Conservation (phyloP, 768 basidiomycete genomes). For the Epithele typhae region DNA sequence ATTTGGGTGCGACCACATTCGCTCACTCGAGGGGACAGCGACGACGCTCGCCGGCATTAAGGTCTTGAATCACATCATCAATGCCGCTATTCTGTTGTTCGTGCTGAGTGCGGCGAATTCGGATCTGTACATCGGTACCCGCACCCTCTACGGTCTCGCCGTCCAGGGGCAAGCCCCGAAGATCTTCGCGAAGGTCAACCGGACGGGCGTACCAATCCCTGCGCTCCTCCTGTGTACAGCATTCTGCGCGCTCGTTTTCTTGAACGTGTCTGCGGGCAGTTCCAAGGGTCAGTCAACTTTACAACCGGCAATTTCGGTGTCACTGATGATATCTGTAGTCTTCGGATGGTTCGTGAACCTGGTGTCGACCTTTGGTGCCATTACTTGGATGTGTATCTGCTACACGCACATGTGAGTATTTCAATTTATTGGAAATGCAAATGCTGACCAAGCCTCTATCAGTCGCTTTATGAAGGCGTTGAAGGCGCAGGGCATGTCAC, state of each 20-base stretch:
- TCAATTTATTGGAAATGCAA: background rate
- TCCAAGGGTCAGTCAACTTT: slow-evolving; percentile 38
- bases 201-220: slow-evolving; percentile 31
- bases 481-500: slow-evolving; percentile 37
- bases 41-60: slow-evolving; percentile 49
- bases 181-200: slow-evolving; percentile 34
- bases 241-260: slow-evolving; percentile 55
- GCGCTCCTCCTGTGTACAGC: slow-evolving; percentile 48
- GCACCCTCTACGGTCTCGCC: slow-evolving; percentile 44
- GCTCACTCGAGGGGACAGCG: slow-evolving; percentile 19
- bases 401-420: slow-evolving; percentile 54
- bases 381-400: slow-evolving; percentile 43
- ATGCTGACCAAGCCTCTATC: slow-evolving; percentile 17
- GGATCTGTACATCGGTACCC: slow-evolving; percentile 52
- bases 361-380: slow-evolving; percentile 38
- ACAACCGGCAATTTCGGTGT: background rate
- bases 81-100: slow-evolving; percentile 58
- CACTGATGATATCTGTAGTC: slow-evolving; percentile 13
- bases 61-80: slow-evolving; percentile 60
- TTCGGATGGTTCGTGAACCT: slow-evolving; percentile 38
- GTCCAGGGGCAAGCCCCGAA: slow-evolving; percentile 43
- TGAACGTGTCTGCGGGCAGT: slow-evolving; percentile 48
- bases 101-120: slow-evolving; percentile 60
- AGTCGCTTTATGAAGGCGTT: slow-evolving; percentile 49
- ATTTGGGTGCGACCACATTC: background rate